phyloP scores from a whole-genome alignment of 2,329 filamentous ascomycete species.

The Claviceps maximensis region DNA sequence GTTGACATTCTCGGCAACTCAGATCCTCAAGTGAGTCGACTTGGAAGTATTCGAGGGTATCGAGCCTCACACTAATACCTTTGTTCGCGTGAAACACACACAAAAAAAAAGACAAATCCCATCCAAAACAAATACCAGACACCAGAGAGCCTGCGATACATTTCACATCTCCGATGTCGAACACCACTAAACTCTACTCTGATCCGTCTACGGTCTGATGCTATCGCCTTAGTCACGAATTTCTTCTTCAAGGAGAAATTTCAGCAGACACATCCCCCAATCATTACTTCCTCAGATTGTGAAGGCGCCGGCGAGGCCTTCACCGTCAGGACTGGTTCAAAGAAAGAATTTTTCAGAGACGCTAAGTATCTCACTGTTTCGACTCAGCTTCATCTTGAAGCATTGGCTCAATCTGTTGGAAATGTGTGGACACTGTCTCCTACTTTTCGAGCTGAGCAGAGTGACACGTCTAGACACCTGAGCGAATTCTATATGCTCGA shows the following conservation, averaged over 20 bases:
- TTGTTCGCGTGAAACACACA: slow-evolving; percentile 5
- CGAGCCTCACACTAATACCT: slow-evolving; percentile 7
- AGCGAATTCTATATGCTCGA: slow-evolving; percentile 99
- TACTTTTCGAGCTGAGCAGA: slow-evolving; percentile 85
- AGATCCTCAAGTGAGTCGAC: slow-evolving; percentile 56
- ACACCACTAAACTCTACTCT: slow-evolving; percentile 70
- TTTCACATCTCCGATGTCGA: slow-evolving; percentile 77
- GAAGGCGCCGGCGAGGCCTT: slow-evolving; percentile 96
- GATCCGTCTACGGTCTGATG: slow-evolving; percentile 69
- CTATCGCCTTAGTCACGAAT: slow-evolving; percentile 56
- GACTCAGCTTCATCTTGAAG: slow-evolving; percentile 86
- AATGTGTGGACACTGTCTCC: slow-evolving; percentile 91
- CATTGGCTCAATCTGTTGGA: slow-evolving; percentile 73
- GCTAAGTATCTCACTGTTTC: slow-evolving; percentile 96
- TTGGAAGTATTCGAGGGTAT: neutral
- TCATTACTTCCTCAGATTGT: slow-evolving; percentile 94
- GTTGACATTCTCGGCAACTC: slow-evolving; percentile 63
- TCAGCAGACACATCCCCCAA: slow-evolving; percentile 77
- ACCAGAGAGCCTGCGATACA: slow-evolving; percentile 72
- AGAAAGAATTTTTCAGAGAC: slow-evolving; percentile 56
- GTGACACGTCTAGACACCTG: slow-evolving; percentile 83
- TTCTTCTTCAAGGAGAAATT: slow-evolving; percentile 64
- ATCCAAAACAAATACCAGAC: slow-evolving; percentile 95
- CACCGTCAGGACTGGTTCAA: slow-evolving; percentile 40
- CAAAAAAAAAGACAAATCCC: slow-evolving; percentile 62